phyloP scores from a whole-genome alignment of 306 rosid genomes.

The Castanea crenata region DNA sequence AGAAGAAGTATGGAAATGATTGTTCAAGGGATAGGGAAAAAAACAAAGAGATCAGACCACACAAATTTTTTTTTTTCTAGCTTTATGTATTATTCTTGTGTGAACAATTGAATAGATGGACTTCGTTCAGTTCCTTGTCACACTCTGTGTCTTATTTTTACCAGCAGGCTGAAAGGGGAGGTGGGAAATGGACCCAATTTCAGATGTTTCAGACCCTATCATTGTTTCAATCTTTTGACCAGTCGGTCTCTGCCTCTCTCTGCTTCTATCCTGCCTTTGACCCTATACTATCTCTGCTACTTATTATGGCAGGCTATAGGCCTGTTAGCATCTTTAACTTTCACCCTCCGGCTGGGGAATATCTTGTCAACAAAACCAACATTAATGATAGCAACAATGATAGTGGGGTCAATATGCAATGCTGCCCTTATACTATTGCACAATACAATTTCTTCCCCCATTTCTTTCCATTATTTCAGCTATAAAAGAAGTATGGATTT shows the following conservation, averaged over 20 bases:
- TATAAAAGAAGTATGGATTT: too few species aligned
- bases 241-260: not conserved
- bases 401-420: not conserved
- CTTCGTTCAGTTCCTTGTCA: not conserved
- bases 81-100: not conserved
- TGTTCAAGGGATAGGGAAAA: not conserved
- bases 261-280: constrained; percentile 17
- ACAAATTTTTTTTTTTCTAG: too few species aligned
- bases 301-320: not conserved
- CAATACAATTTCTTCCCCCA: not conserved
- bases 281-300: constrained; percentile 1
- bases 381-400: not conserved
- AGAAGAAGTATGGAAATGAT: too few species aligned
- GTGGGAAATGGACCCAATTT: constrained; percentile 34
- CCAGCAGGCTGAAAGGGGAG: constrained; percentile 5
- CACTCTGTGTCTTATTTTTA: not conserved
- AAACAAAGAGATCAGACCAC: not conserved
- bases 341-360: not conserved
- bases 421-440: not conserved
- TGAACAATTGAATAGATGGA: not conserved
- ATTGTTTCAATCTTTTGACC: constrained; percentile 31
- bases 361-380: not conserved
- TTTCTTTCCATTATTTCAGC: not conserved
- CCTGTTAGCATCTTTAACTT: not conserved
- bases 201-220: constrained; percentile 26